A percentile compares a stretch with the other conserved stretches of the same genome.
Conservation (phyloP, 768 basidiomycete species). For the Lentinula edodes region DNA sequence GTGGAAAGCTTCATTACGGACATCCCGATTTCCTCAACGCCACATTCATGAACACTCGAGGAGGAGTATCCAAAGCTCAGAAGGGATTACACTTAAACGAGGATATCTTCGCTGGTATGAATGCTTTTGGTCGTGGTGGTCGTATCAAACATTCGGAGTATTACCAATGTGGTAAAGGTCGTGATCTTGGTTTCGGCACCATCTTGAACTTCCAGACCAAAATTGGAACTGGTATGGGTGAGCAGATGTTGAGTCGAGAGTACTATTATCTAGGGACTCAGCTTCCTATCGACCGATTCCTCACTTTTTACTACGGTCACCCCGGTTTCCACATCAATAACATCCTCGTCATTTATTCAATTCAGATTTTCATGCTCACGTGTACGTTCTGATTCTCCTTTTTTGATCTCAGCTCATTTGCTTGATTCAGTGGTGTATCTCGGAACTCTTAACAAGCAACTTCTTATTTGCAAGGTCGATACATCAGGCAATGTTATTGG, state of each 20-base stretch:
- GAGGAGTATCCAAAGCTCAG: slow-evolving; percentile 98
- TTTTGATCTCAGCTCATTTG: slow-evolving; percentile 8
- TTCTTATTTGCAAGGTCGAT: slow-evolving; percentile 85
- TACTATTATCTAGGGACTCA: slow-evolving; percentile 99
- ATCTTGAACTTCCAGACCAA: slow-evolving; percentile 99
- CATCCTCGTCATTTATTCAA: slow-evolving; percentile 96
- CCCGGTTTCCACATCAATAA: slow-evolving; percentile 99
- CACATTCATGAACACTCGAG: slow-evolving; percentile 97
- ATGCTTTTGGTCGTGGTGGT: slow-evolving; percentile 94
- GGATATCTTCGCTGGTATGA: slow-evolving; percentile 99
- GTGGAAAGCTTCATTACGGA: slow-evolving; percentile 97
- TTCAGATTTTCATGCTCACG: slow-evolving; percentile 96
- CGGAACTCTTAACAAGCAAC: slow-evolving; percentile 92
- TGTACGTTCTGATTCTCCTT: slow-evolving; percentile 42
- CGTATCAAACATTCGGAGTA: slow-evolving; percentile 99
- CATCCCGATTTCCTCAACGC: slow-evolving; percentile 99
- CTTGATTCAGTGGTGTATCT: slow-evolving; percentile 72
- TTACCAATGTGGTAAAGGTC: slow-evolving; percentile 98
- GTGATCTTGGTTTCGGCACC: slow-evolving; percentile 98
- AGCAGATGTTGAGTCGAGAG: slow-evolving; percentile 99
- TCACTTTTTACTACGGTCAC: slow-evolving; percentile 99
- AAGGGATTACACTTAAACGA: slow-evolving; percentile 98
- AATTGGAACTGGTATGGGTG: slow-evolving; percentile 99
- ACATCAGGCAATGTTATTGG: slow-evolving; percentile 71
- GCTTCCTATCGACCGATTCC: slow-evolving; percentile 95